Conservation (phyloP, 805 yeast species). For the Pichia phayaonensis region DNA sequence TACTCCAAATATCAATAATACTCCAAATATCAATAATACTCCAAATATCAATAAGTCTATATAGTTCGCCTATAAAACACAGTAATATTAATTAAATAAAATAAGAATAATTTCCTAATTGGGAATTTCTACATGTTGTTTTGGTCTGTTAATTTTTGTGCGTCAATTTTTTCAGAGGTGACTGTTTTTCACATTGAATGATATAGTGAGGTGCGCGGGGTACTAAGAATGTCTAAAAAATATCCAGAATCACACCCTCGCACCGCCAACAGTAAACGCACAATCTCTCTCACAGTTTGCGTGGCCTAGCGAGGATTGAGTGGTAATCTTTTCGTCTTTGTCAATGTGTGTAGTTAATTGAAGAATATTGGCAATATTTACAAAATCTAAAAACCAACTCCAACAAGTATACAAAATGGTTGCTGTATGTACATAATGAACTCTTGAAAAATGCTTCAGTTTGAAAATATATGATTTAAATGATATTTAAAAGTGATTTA, state of each 20-base stretch:
- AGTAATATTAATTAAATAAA: no score
- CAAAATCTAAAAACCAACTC: not conserved
- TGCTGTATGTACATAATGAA: constrained; percentile 21
- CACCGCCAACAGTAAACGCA: not conserved
- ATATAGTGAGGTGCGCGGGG: constrained; percentile 11
- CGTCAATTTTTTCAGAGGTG: not conserved
- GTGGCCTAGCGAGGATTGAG: not conserved
- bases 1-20: not conserved
- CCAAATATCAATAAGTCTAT: not conserved
- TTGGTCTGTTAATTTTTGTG: not conserved
- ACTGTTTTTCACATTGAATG: not conserved
- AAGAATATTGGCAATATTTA: not conserved
- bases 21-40: not conserved
- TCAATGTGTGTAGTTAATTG: not conserved
- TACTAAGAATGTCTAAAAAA: not conserved
- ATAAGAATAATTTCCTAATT: not conserved
- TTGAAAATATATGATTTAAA: not conserved
- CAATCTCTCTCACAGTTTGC: not conserved
- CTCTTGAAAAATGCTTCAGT: not conserved
- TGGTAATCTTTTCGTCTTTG: not conserved
- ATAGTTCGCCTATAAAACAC: not conserved
- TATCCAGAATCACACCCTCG: not conserved
- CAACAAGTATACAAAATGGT: constrained; percentile 20
- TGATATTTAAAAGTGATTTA: not conserved
- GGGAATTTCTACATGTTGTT: not conserved